Evolutionary conservation across 1,139 yeast genomes (phyloP).

Genomic region (Taphrina betulina): DNA sequence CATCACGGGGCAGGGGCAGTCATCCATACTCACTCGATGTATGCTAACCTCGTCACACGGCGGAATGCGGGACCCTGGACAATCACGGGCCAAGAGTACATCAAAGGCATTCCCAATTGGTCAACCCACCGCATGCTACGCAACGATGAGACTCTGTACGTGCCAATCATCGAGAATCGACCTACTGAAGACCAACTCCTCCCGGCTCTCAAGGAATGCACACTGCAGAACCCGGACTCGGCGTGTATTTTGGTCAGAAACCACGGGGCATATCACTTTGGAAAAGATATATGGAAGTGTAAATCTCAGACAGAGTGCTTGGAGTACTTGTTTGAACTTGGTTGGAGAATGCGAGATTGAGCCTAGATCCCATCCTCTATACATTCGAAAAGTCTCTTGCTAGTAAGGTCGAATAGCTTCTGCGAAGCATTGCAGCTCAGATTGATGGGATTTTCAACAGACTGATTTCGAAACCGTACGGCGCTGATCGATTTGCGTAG

Average conservation of each 20-base stretch:
- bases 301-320: slow-evolving; percentile 90
- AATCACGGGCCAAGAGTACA: slow-evolving; percentile 82
- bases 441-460: no score
- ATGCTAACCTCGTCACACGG: slow-evolving; percentile 77
- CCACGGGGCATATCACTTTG: slow-evolving; percentile 97
- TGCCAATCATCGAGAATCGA: slow-evolving; percentile 88
- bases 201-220: slow-evolving; percentile 63
- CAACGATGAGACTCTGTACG: slow-evolving; percentile 69
- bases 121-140: slow-evolving; percentile 67
- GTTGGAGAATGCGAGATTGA: no score
- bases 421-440: no score
- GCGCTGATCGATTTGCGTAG: no score
- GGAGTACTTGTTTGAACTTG: slow-evolving; percentile 62
- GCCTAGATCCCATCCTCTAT: no score
- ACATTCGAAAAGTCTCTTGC: no score
- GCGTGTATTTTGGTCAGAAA: slow-evolving; percentile 87
- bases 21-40: slow-evolving; percentile 90
- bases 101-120: slow-evolving; percentile 76
- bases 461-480: no score
- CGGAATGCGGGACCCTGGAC: slow-evolving; percentile 61
- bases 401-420: no score
- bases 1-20: slow-evolving; percentile 74
- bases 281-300: slow-evolving; percentile 75
- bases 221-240: slow-evolving; percentile 66
- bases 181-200: slow-evolving; percentile 84